Percentiles rank a stretch among this genome's conserved stretches.
Conservation (phyloP, 768 basidiomycete species). For the Phylloporus rhodoxanthus region DNA sequence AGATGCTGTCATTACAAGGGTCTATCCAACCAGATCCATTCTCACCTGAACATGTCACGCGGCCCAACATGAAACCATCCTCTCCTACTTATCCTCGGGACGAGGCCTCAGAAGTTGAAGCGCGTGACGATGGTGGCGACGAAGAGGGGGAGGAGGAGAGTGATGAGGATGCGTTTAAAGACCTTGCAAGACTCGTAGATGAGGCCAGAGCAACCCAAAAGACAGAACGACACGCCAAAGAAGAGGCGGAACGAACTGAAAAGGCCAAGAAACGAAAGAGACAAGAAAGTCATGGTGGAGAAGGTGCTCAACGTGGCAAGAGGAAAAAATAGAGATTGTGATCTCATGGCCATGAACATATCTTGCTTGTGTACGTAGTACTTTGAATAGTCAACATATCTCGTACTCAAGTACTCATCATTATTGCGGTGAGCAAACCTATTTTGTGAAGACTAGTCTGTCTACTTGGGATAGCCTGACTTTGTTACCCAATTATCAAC, state of each 20-base stretch:
- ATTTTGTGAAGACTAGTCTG: background rate
- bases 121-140: no score
- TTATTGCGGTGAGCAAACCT: background rate
- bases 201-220: slow-evolving; percentile 20
- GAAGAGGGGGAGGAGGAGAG: slow-evolving; percentile 14
- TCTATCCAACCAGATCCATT: slow-evolving; percentile 77
- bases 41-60: slow-evolving; percentile 49
- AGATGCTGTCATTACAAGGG: slow-evolving; percentile 87
- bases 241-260: slow-evolving; percentile 18
- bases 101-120: background rate
- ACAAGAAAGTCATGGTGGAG: slow-evolving; percentile 20
- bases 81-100: slow-evolving; percentile 4
- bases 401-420: background rate
- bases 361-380: background rate
- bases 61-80: slow-evolving; percentile 11
- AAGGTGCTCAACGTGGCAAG: slow-evolving; percentile 7
- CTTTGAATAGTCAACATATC: background rate
- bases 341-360: background rate
- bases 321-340: slow-evolving; percentile 6
- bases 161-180: slow-evolving; percentile 30
- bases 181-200: slow-evolving; percentile 28
- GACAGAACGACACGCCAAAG: slow-evolving; percentile 23
- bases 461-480: background rate
- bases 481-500: background rate
- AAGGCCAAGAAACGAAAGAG: slow-evolving; percentile 16